These are phyloP conservation scores for Adenanthera pavonina DNA, from an alignment of 306 rosid genomes.

Conservation along the genomic window DNA sequence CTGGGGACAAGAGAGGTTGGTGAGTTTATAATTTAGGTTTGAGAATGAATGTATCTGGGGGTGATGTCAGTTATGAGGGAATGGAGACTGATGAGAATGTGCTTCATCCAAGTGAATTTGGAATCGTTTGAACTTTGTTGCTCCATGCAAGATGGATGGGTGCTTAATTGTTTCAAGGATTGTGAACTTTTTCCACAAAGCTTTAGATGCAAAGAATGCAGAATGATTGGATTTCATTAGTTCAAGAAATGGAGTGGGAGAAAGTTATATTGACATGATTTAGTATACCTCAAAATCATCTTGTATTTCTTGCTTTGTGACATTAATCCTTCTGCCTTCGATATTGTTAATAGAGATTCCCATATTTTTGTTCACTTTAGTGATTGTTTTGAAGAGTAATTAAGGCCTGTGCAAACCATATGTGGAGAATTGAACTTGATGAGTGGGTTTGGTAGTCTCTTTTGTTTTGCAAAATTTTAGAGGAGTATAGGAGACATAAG, in stretches of 20 bases:
- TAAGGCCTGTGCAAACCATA: neutral
- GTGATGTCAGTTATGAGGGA: constrained; percentile 1
- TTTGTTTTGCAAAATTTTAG: constrained; percentile 1
- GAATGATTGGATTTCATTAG: neutral
- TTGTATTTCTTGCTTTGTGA: neutral
- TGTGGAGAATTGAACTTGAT: neutral
- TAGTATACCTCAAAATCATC: constrained; percentile 19
- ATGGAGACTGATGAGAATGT: constrained; percentile 13
- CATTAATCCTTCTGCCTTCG: neutral
- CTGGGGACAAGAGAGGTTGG: too few species aligned
- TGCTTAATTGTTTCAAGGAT: constrained; percentile 19
- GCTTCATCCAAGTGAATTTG: constrained; percentile 26
- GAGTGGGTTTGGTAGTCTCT: constrained; percentile 25
- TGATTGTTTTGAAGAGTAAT: neutral
- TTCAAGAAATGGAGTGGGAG: constrained; percentile 2
- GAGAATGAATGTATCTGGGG: constrained; percentile 30
- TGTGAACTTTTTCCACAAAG: neutral
- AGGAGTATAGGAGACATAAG: neutral
- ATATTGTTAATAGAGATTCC: neutral
- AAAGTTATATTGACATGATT: neutral
- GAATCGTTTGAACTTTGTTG: neutral
- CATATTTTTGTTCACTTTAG: neutral
- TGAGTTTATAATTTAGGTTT: too few species aligned
- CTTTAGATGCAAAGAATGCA: constrained; percentile 1
- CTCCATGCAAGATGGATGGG: neutral